Base-by-base conservation (phyloP, 139 green algal species). In the Microglena sp. region DNA sequence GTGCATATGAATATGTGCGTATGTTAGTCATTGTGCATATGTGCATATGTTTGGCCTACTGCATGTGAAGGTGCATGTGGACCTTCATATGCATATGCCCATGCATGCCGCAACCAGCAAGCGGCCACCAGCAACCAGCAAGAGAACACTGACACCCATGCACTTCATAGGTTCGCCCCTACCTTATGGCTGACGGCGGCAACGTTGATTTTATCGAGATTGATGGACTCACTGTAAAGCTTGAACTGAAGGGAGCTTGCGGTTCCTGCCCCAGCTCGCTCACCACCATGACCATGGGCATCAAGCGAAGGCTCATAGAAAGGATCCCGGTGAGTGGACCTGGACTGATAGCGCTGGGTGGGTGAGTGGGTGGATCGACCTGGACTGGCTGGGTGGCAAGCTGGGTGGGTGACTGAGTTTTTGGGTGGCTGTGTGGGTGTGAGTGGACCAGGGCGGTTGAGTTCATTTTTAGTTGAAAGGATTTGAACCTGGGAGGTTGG, bases 201-300 rank as follows among this genome's bases (percentile, higher is more conserved):
- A 95, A 99, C 72, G 94, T 98, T 3, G 94, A 98, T 72, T 88
- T 99, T 70, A 82, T 96, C 7, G 94, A 99, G 62, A 95, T 99
- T 58, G 94, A 99, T 60, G 94, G 92, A 0, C 83, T 95, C 18
- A 77, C 87, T 6, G 93, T 99, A 5, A 85, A 87, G 67, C 78
- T 99, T 32, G 79, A 77, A 68, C 77, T 98, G 45, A 64, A 93
- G 67, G 94, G 94, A 5, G 94, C 94, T 0, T 99, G 94, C 70
- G 94, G 94, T 5, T 94, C 82, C 5, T 99, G 94, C 77, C 94
- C 94, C 33, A 87, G 69, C 60, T 93, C 82, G 0, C 82, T 83
- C 4, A 89, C 90, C 5, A 99, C 94, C 33, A 98, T 99, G 94
- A 96, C 90, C 8, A 98, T 99, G 91, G 94, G 94, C 67, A 98